These are phyloP conservation scores for Zasmidium angulare DNA, from an alignment of 2,329 filamentous ascomycete genomes.

Conservation along the genomic window DNA sequence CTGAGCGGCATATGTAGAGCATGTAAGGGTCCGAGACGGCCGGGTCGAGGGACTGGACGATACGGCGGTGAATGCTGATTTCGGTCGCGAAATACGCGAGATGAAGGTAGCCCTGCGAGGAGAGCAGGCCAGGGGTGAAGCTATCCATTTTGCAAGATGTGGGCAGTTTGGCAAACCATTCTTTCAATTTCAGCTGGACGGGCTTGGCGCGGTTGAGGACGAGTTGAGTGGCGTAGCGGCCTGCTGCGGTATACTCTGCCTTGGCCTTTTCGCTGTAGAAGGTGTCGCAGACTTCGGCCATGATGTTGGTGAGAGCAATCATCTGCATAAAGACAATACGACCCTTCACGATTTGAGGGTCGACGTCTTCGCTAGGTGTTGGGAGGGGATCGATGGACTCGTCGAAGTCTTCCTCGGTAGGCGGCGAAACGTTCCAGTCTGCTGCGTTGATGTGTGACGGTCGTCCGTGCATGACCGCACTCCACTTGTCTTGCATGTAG, in stretches of 20 bases:
- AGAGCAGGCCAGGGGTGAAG: slow-evolving; percentile 42
- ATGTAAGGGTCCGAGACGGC: slow-evolving; percentile 68
- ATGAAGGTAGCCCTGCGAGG: slow-evolving; percentile 67
- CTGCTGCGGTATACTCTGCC: slow-evolving; percentile 65
- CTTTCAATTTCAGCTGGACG: slow-evolving; percentile 77
- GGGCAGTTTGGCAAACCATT: slow-evolving; percentile 76
- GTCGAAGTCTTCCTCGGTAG: slow-evolving; percentile 69
- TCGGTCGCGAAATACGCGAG: slow-evolving; percentile 92
- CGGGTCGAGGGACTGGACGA: slow-evolving; percentile 73
- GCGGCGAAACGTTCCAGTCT: slow-evolving; percentile 74
- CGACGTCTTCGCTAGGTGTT: slow-evolving; percentile 54
- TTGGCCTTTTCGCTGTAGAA: slow-evolving; percentile 81
- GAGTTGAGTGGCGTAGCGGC: slow-evolving; percentile 67
- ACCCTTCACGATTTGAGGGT: slow-evolving; percentile 64
- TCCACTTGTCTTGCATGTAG: slow-evolving; percentile 96
- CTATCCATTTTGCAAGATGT: slow-evolving; percentile 63
- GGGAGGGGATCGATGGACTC: slow-evolving; percentile 56
- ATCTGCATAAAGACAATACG: slow-evolving; percentile 72
- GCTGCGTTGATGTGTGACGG: slow-evolving; percentile 71
- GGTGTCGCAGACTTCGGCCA: slow-evolving; percentile 77
- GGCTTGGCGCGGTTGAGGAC: slow-evolving; percentile 76
- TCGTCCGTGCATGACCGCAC: slow-evolving; percentile 77
- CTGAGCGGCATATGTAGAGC: slow-evolving; percentile 86
- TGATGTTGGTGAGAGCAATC: slow-evolving; percentile 71
- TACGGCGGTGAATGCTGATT: slow-evolving; percentile 87